A percentile compares a stretch with the other conserved stretches of the same genome.
Conservation (phyloP, 345 rosid genomes). For the Populus simonii region DNA sequence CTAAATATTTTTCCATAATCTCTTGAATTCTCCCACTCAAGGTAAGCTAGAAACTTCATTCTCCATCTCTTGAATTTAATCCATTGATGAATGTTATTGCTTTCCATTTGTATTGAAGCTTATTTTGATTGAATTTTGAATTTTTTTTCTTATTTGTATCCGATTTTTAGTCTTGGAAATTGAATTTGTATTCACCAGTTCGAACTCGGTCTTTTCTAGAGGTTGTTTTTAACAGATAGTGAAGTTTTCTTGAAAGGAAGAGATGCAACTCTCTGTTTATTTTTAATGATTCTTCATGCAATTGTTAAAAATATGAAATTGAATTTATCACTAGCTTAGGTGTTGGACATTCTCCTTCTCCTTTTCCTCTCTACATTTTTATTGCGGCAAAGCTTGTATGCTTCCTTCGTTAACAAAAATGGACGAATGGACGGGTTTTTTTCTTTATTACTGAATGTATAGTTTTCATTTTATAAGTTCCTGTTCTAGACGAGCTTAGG, state of each 20-base stretch:
- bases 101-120: too few species aligned
- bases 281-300: background rate
- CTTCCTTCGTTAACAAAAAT: background rate
- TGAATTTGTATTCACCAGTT: too few species aligned
- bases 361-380: background rate
- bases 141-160: too few species aligned
- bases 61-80: too few species aligned
- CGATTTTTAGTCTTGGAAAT: too few species aligned
- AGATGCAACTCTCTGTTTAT: background rate
- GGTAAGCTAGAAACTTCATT: too few species aligned
- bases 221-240: too few species aligned
- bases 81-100: too few species aligned
- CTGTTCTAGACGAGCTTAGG: background rate
- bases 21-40: too few species aligned
- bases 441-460: background rate
- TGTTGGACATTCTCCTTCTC: background rate
- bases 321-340: background rate
- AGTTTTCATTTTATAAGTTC: background rate
- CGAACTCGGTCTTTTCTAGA: too few species aligned
- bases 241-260: background rate
- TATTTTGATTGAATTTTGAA: too few species aligned
- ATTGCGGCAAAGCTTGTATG: background rate
- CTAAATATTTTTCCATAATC: too few species aligned
- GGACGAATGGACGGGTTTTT: background rate
- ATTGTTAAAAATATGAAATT: background rate